Evolutionary conservation across 805 yeast species (phyloP), one percentile per base, ranked within the genome.

Genomic region (Kluyveromyces dobzhanskii): DNA sequence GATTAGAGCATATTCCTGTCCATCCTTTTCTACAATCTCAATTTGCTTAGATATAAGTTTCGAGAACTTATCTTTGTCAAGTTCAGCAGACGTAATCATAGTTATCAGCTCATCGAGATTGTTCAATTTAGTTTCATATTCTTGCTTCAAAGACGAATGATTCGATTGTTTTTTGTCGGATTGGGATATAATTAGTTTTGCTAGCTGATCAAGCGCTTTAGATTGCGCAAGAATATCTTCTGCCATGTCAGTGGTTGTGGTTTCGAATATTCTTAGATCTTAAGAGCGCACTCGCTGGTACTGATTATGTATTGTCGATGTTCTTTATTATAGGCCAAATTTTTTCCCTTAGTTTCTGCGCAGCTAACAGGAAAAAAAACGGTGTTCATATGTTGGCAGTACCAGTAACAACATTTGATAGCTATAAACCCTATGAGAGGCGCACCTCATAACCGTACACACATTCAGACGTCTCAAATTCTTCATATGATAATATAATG

Each of bases 131-230:
- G 40, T 44, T 18, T 53, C 46, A 30, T 55, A 51, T 35, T 52
- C 56, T 4, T 45, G 31, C 37, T 46, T 46, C n/a, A 41, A 14
- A 7, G 42, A 42, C 7, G 53, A 35, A 11, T 39, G 42, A 38
- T 40, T 43, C 37, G 51, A 45, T 21, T 59, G 56, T 42, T 65
- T 66, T 37, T 58, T 57, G 3, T n/a, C 3, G 12, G 37, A 4
- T n/a, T 34, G 37, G 12, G 37, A 24, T 13, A 47, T 40, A 6
- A 69, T 55, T 4, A 61, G 52, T 38, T 60, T 57, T 0, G 72
- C 72, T 29, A 69, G 47, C 13, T 54, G 42, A 33, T 56, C 57
- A 49, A 56, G 47, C 4, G 54, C 52, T 28, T 48, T 38, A 4
- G 54, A 47, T 16, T 49, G 39, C 25, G 42, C 42, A 12, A 40